Base-by-base conservation (phyloP, 2,329 filamentous ascomycete species). In the Aspergillus pseudoglaucus region DNA sequence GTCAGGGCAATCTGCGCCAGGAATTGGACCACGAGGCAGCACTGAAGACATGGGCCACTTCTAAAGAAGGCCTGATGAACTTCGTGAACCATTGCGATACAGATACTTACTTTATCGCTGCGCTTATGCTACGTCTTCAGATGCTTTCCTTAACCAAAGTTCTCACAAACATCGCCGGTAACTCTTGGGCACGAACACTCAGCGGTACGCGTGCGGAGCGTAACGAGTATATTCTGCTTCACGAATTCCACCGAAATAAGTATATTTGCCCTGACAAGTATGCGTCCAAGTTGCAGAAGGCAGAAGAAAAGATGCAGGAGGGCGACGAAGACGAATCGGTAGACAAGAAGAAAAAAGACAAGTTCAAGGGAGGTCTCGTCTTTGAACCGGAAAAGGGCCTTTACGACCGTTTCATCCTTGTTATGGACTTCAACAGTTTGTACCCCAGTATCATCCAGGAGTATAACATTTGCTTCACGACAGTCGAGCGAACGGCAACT, bases 351-450 rank as follows among this genome's bases (percentile, higher is more conserved):
- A 98, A 97, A 77, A 98, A 96, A 69, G 94, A 98, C 73, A 98
- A 97, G 70, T 98, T 87, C 76, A 97, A 98, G 75, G 93, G 93
- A 65, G 93, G 94, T 77, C 83, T 98, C 27, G 93, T 98, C 48
- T 97, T 98, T 59, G 93, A 98, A 67, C 93, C 93, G 4, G 90
- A 97, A 67, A 96, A 91, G 69, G 93, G 94, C 15, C 79, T 98
- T 4, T 98, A 98, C 64, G 93, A 98, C 78, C 95, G 94, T 71
- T 96, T 94, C 68, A 87, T 98, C 46, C 80, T 98, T 47, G 94
- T 98, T 69, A 98, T 98, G 94, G 93, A 98, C 76, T 98, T 98
- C 77, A 98, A 98, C 79, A 96, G 90, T 60, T 77, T 98, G 53
- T 98, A 98, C 62, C 93, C 93, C 27, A 96, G 89, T 64, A 97